Base-by-base conservation (phyloP, 495 filamentous ascomycete genomes). In the Delitschia confertaspora region DNA sequence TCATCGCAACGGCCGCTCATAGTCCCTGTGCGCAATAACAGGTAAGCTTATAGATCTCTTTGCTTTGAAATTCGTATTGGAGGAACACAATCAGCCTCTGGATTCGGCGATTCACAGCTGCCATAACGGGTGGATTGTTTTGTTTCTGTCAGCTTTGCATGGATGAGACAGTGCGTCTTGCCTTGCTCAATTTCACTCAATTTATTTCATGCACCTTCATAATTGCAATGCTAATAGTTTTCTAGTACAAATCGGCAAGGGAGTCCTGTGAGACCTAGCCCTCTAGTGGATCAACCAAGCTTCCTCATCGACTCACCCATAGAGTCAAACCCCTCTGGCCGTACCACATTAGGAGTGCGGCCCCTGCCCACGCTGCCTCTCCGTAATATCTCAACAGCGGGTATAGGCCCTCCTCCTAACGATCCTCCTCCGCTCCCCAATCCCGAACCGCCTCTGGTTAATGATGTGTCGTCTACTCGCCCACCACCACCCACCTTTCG, bases 401-500 rank as follows among this genome's bases (percentile, higher is more conserved):
- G n/a, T n/a, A n/a, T n/a, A n/a, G n/a, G n/a, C n/a, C n/a, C n/a
- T n/a, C n/a, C n/a, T n/a, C n/a, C n/a, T n/a, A n/a, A 9, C 41
- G 41, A 6, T 51, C 52, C n/a, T 54, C 18, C 4, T 49, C 48
- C 19, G 49, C 52, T 56, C 16, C 38, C 30, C 8, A 48, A 47
- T 33, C 35, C 43, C 6, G 34, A 48, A 16, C 42, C 38, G 11
- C 6, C 29, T 13, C 11, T 10, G 30, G 33, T 29, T 30, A 21
- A 48, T 8, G 30, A 29, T 2, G 23, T 37, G 18, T 6, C 36
- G 6, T 41, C 41, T 4, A 29, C 42, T n/a, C 37, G 46, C 10
- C 52, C 42, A 3, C 47, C 52, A 2, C 47, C 52, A 6, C 52
- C 52, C 25, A 51, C 52, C 25, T 56, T 56, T 43, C 48, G 47